phyloP scores from a whole-genome alignment of 306 rosid genomes.

The Corylus americana region DNA sequence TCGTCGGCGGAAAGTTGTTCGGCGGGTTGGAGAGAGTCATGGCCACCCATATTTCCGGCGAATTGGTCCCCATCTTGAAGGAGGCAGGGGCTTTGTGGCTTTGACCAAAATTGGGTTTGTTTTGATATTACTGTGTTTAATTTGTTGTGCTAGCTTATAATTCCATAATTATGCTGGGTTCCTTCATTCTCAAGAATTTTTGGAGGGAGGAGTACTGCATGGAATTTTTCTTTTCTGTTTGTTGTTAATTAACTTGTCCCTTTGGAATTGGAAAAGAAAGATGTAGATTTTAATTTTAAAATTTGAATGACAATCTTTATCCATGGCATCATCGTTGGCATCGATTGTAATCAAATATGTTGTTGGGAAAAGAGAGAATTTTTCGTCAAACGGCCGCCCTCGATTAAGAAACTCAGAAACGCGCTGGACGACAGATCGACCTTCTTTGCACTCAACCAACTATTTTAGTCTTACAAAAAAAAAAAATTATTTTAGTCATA shows the following conservation, averaged over 20 bases:
- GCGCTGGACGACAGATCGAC: neutral
- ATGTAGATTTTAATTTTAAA: neutral
- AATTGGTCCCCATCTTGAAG: slow-evolving; percentile 76
- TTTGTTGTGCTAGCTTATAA: too few species aligned
- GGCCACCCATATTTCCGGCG: slow-evolving; percentile 88
- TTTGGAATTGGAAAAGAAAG: neutral
- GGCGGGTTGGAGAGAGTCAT: slow-evolving; percentile 93
- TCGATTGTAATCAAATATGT: neutral
- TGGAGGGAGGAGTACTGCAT: neutral
- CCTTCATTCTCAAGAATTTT: neutral
- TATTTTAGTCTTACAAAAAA: too few species aligned
- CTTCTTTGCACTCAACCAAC: neutral
- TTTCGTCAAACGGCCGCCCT: neutral
- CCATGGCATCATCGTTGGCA: neutral
- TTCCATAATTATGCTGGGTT: neutral
- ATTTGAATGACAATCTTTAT: too few species aligned
- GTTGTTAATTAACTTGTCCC: neutral
- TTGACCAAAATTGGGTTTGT: slow-evolving; percentile 22
- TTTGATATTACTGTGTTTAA: neutral
- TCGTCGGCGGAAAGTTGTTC: slow-evolving; percentile 81
- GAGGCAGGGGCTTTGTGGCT: slow-evolving; percentile 98
- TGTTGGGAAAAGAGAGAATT: neutral
- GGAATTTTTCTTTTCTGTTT: neutral
- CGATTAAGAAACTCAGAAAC: neutral
- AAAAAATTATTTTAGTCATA: too few species aligned